Percentiles rank a stretch among this genome's conserved stretches.
Conservation (phyloP, 371 early-diverging fungal genomes). For the Lichtheimia ramosa region DNA sequence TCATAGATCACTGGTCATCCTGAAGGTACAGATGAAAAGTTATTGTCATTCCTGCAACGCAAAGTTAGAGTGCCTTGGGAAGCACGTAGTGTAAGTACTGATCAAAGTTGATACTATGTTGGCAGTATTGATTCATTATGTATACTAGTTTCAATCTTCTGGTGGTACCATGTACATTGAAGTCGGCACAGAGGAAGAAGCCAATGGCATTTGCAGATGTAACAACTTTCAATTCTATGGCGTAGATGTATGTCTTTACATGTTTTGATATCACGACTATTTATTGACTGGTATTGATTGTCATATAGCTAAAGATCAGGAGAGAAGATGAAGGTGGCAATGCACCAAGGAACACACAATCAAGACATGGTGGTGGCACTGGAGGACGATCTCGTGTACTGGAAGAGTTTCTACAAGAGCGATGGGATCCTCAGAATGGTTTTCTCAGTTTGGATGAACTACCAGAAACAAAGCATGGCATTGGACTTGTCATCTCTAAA, state of each 20-base stretch:
- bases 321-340: background rate
- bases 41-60: constrained; percentile 32
- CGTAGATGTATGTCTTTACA: background rate
- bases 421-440: constrained; percentile 46
- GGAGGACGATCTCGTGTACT: constrained; percentile 19
- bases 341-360: background rate
- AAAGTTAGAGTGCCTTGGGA: constrained; percentile 41
- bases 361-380: background rate
- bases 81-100: constrained; percentile 27
- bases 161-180: constrained; percentile 1
- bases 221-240: constrained; percentile 4
- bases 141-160: background rate
- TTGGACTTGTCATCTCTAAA: constrained; percentile 34
- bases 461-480: constrained; percentile 30
- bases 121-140: no score
- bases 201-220: background rate
- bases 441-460: constrained; percentile 56
- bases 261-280: background rate
- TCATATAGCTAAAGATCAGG: constrained; percentile 12
- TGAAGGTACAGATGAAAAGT: constrained; percentile 29
- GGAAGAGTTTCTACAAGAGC: constrained; percentile 41
- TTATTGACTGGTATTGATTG: background rate
- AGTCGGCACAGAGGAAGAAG: background rate
- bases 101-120: background rate
- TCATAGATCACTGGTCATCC: constrained; percentile 38